These are phyloP conservation scores for Candida ortonii DNA, from an alignment of 805 yeast species.

Conservation along the genomic window DNA sequence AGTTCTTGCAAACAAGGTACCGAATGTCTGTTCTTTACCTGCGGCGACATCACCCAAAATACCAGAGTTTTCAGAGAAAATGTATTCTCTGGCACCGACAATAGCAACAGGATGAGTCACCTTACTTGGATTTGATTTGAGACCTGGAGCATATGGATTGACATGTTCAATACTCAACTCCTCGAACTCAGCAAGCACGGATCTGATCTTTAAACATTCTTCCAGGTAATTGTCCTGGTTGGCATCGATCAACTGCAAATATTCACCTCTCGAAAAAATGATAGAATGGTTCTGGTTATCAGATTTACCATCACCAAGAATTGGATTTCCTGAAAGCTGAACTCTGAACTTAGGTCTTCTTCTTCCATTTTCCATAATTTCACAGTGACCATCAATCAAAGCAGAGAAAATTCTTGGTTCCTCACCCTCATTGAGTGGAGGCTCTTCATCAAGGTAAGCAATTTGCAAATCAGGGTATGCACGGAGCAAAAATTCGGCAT, in stretches of 20 bases:
- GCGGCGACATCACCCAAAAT: slow-evolving; percentile 87
- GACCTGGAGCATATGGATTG: slow-evolving; percentile 76
- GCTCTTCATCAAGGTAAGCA: slow-evolving; percentile 93
- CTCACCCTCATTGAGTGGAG: slow-evolving; percentile 67
- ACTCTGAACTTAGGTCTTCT: slow-evolving; percentile 76
- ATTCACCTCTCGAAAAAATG: slow-evolving; percentile 81
- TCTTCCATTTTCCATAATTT: slow-evolving; percentile 66
- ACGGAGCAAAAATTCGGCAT: slow-evolving; percentile 75
- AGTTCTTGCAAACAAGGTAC: slow-evolving; percentile 81
- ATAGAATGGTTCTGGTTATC: slow-evolving; percentile 83
- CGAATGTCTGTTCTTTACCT: slow-evolving; percentile 87
- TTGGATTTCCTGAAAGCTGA: slow-evolving; percentile 79
- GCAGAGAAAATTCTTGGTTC: slow-evolving; percentile 73
- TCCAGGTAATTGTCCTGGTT: slow-evolving; percentile 84
- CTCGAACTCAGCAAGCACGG: slow-evolving; percentile 79
- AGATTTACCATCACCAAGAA: slow-evolving; percentile 85
- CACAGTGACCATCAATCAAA: slow-evolving; percentile 78
- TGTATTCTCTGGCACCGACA: slow-evolving; percentile 84
- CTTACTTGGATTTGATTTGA: slow-evolving; percentile 53
- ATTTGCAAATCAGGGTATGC: slow-evolving; percentile 85
- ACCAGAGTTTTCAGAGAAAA: slow-evolving; percentile 83
- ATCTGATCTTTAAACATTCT: slow-evolving; percentile 80
- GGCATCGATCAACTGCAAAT: slow-evolving; percentile 80
- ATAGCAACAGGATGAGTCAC: slow-evolving; percentile 70
- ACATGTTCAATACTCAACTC: slow-evolving; percentile 72